Evolutionary conservation across 2,329 filamentous ascomycete genomes (phyloP).

Genomic region (Aquanectria penicillioides): DNA sequence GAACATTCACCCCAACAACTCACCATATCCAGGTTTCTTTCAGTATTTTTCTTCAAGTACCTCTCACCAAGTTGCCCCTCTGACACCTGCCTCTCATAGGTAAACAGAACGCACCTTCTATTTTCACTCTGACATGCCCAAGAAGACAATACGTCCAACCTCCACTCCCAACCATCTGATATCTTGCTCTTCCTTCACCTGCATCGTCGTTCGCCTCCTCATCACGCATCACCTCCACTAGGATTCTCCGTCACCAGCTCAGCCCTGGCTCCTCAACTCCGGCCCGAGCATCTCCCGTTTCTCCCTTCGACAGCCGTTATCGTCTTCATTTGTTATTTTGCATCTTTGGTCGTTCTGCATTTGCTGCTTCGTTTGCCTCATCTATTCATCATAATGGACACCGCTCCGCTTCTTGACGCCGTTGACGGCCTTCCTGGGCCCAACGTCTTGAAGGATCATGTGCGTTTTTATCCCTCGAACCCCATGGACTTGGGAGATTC

Average conservation of each 20-base stretch:
- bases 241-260: slow-evolving; percentile 22
- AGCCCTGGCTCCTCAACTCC: not conserved
- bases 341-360: not conserved
- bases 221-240: slow-evolving; percentile 1
- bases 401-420: slow-evolving; percentile 47
- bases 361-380: not conserved
- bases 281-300: slow-evolving; percentile 13
- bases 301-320: not conserved
- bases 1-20: too few species aligned
- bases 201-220: slow-evolving; percentile 20
- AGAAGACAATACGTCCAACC: not conserved
- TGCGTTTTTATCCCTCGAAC: slow-evolving; percentile 25
- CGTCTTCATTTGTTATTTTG: not conserved
- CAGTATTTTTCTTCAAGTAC: too few species aligned
- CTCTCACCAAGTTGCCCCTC: too few species aligned
- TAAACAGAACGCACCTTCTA: not conserved
- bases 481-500: not conserved
- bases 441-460: slow-evolving; percentile 50
- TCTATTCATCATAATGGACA: slow-evolving; percentile 42
- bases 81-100: too few species aligned
- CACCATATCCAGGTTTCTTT: too few species aligned
- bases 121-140: too few species aligned
- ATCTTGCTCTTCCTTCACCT: slow-evolving; percentile 12
- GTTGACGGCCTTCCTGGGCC: slow-evolving; percentile 44
- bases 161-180: not conserved